Evolutionary conservation across 352 stramenopile genomes (phyloP), one percentile per base, ranked within the genome.

Genomic region (Phytophthora lateralis): DNA sequence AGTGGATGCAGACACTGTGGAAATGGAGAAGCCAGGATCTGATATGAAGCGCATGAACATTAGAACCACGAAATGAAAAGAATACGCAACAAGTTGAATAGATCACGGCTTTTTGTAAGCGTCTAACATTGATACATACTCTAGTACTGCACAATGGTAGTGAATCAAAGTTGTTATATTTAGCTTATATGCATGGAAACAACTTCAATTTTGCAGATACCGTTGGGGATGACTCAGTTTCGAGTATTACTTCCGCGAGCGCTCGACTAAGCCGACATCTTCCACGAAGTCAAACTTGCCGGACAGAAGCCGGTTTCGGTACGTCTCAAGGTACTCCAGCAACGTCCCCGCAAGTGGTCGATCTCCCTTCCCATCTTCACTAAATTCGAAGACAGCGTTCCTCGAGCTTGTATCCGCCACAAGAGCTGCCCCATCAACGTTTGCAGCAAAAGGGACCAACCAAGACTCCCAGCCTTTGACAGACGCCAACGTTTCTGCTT

Each of bases 241-340:
- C 54, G 50, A 5, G 11, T 48, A 14, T 70, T 34, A 89, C 65
- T 91, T 91, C 47, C 76, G 69, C 18, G 82, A 87, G 47, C 81
- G 82, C 60, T 95, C 83, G 34, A 94, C 80, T 47, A 94, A 60
- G 2, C 85, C 87, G n/a, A 93, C 75, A 55, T 90, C 87, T 27
- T 93, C 82, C 38, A 96, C 74, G 52, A 86, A 96, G 65, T 94
- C 84, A 47, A 87, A 93, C 26, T 91, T 81, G 21, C 81, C 81
- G 0, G 83, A 91, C 21, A 96, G 69, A 50, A 96, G 70, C n/a
- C 78, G 71, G 74, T 93, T 92, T 47, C 85, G 76, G 59, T 91
- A 96, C 35, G 69, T 76, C 39, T 96, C 87, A 34, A 96, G 66
- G 59, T 84, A 94, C 38, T 90, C 66, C 35, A 83, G 70, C 12